Conservation (phyloP, 2,329 filamentous ascomycete genomes). For the Trichoderma citrinoviride region DNA sequence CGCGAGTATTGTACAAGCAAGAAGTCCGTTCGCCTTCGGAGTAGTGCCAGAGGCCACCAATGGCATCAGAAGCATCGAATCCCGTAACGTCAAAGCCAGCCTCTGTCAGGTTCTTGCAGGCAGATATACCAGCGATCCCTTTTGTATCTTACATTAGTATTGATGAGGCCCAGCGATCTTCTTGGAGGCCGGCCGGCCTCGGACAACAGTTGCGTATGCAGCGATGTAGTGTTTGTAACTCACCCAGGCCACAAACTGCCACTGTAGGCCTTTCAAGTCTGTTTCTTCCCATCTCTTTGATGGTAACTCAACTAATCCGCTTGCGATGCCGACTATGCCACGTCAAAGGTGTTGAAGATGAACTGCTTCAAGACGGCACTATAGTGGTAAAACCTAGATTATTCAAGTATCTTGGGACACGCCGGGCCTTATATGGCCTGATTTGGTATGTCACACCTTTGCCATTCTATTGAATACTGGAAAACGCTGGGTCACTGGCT, state of each 20-base stretch:
- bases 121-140: constrained; percentile 39
- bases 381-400: background rate
- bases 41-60: constrained; percentile 46
- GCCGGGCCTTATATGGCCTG: background rate
- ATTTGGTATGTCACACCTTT: background rate
- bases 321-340: background rate
- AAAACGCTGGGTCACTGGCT: too few species aligned
- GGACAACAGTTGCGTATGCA: too few species aligned
- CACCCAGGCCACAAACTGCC: constrained; percentile 3
- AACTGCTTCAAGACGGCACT: too few species aligned
- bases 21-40: constrained; percentile 36
- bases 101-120: constrained; percentile 48
- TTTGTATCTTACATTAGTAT: background rate
- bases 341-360: too few species aligned
- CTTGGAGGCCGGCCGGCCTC: constrained; percentile 32
- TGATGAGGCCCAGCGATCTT: too few species aligned
- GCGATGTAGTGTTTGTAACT: constrained; percentile 44
- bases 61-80: constrained; percentile 41
- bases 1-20: constrained; percentile 30
- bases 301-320: background rate
- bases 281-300: background rate
- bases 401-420: background rate
- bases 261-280: background rate
- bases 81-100: constrained; percentile 42
- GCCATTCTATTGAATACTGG: too few species aligned